Evolutionary conservation across 306 rosid genomes (phyloP).

Genomic region (Luffa aegyptiaca): DNA sequence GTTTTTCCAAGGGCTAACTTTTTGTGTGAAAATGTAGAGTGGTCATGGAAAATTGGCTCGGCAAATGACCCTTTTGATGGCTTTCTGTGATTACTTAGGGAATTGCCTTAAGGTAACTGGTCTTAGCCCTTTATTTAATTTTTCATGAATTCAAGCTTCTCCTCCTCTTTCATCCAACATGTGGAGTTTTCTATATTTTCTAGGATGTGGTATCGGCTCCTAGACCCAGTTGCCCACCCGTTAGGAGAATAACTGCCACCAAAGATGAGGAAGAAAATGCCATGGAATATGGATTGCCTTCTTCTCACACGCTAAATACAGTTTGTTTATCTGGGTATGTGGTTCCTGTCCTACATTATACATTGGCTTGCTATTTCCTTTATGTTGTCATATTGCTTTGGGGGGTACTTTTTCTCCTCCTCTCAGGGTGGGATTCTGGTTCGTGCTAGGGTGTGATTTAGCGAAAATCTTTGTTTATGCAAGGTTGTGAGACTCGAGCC

Average conservation of each 20-base stretch:
- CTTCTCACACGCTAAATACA: constrained; percentile 94
- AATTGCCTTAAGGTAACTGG: constrained; percentile 64
- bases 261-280: constrained; percentile 94
- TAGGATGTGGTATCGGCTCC: constrained; percentile 95
- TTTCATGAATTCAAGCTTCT: constrained; percentile 1
- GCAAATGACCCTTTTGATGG: constrained; percentile 93
- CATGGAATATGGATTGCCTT: constrained; percentile 88
- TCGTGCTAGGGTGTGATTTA: background rate
- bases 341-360: background rate
- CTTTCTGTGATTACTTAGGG: constrained; percentile 81
- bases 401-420: background rate
- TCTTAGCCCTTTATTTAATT: background rate
- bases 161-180: background rate
- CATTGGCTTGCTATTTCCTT: constrained; percentile 1
- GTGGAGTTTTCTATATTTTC: background rate
- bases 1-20: background rate
- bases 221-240: constrained; percentile 86
- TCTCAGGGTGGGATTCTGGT: background rate
- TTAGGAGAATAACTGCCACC: constrained; percentile 75
- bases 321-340: constrained; percentile 88
- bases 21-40: constrained; percentile 38
- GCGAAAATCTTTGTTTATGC: background rate
- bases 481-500: background rate
- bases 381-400: background rate
- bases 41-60: constrained; percentile 97